A percentile compares a stretch with the other conserved stretches of the same genome.
Evolutionary conservation across 805 yeast species (phyloP).

Genomic region (Ogataea paradorogensis): DNA sequence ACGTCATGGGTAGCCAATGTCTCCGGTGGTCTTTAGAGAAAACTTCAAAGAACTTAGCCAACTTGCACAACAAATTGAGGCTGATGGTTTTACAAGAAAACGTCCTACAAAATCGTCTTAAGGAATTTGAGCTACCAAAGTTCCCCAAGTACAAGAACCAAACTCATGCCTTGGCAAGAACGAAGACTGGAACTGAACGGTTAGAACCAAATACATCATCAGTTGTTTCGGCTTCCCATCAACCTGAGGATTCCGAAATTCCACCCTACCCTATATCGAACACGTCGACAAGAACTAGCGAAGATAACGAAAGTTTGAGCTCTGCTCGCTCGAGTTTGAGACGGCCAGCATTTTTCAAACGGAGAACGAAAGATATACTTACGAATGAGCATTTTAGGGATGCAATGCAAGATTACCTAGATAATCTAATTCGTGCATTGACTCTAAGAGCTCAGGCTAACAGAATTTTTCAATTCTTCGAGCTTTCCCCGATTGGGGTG

Average conservation of each 20-base stretch:
- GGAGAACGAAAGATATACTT: conserved; percentile 8
- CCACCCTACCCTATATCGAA: conserved; percentile 2
- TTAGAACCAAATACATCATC: conserved; percentile 12
- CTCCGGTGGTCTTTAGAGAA: conserved; percentile 78
- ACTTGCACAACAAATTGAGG: conserved; percentile 66
- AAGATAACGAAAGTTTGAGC: conserved; percentile 7
- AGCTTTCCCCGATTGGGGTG: conserved; percentile 84
- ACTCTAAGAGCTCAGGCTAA: conserved; percentile 79
- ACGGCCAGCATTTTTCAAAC: conserved; percentile 13
- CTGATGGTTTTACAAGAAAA: conserved; percentile 46
- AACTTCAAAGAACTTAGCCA: conserved; percentile 67
- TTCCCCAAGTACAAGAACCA: conserved; percentile 34
- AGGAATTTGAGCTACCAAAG: conserved; percentile 35
- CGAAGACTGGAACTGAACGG: conserved; percentile 2
- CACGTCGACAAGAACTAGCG: conserved; percentile 5
- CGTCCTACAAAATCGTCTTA: conserved; percentile 22
- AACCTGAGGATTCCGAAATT: conserved; percentile 4
- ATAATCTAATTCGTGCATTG: conserved; percentile 54
- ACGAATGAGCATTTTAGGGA: conserved; percentile 36
- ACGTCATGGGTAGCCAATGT: conserved; percentile 80
- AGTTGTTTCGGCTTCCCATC: conserved; percentile 1
- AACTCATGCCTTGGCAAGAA: neutral
- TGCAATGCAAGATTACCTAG: conserved; percentile 65
- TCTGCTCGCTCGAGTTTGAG: conserved; percentile 15
- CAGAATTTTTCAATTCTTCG: conserved; percentile 80